Evolutionary conservation across 1,284 basidiomycete species (phyloP).

Genomic region (Peniophora sp.): DNA sequence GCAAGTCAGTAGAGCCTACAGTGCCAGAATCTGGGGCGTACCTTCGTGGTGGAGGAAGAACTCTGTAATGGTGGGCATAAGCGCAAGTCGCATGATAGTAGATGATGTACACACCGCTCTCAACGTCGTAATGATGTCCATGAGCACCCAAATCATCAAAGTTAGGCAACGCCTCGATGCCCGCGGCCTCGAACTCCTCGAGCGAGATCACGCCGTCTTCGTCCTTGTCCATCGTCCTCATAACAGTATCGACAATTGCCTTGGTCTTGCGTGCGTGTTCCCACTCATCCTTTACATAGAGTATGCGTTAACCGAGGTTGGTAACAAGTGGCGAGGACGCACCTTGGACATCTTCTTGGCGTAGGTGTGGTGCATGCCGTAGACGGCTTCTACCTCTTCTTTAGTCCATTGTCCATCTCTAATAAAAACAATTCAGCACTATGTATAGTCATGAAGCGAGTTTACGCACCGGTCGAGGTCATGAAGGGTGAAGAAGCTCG

Average conservation of each 20-base stretch:
- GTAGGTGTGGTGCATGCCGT: slow-evolving; percentile 94
- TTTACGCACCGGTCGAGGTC: slow-evolving; percentile 73
- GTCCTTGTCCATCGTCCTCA: slow-evolving; percentile 72
- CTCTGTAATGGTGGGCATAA: slow-evolving; percentile 32
- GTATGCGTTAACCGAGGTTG: background rate
- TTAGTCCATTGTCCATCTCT: slow-evolving; percentile 71
- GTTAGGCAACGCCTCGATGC: slow-evolving; percentile 74
- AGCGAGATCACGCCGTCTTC: slow-evolving; percentile 73
- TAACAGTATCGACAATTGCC: slow-evolving; percentile 70
- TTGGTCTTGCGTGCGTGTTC: slow-evolving; percentile 84
- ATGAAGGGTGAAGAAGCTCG: slow-evolving; percentile 84
- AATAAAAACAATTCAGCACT: slow-evolving; percentile 3
- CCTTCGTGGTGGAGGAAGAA: slow-evolving; percentile 95
- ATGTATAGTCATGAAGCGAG: slow-evolving; percentile 1
- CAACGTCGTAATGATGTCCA: slow-evolving; percentile 89
- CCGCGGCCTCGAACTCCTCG: slow-evolving; percentile 77
- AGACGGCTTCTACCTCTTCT: slow-evolving; percentile 84
- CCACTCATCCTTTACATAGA: slow-evolving; percentile 49
- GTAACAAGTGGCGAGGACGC: slow-evolving; percentile 4
- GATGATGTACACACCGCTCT: slow-evolving; percentile 55
- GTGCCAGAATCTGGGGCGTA: slow-evolving; percentile 16
- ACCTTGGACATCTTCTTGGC: slow-evolving; percentile 82
- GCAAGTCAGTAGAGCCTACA: background rate
- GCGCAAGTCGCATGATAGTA: slow-evolving; percentile 3
- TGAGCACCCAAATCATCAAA: slow-evolving; percentile 86